A percentile compares a stretch with the other conserved stretches of the same genome.
phyloP scores from a whole-genome alignment of 2,329 filamentous ascomycete species.

The Seiridium cupressi region DNA sequence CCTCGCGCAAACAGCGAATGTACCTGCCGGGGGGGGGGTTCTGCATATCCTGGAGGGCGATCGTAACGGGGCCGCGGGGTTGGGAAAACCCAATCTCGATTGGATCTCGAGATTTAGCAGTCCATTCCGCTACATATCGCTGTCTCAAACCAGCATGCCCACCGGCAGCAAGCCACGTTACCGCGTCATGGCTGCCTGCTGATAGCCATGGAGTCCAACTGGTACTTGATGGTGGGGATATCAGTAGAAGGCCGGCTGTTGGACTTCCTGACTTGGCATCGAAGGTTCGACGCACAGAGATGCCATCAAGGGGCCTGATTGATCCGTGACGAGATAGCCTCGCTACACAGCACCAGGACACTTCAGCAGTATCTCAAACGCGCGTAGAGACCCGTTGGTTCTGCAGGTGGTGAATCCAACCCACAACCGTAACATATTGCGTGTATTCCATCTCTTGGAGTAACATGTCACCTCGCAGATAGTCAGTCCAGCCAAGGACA shows the following conservation, averaged over 20 bases:
- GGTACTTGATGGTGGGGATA: neutral
- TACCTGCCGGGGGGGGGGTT: neutral
- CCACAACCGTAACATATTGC: no score
- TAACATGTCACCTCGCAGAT: slow-evolving; percentile 3
- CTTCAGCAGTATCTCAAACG: neutral
- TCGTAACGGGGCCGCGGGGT: neutral
- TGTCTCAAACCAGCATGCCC: neutral
- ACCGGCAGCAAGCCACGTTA: neutral
- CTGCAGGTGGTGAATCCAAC: no score
- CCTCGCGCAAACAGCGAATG: neutral
- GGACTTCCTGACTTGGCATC: no score
- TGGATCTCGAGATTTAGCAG: slow-evolving; percentile 1
- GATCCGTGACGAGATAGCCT: neutral
- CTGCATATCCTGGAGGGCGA: neutral
- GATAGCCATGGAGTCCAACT: neutral
- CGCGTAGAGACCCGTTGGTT: no score
- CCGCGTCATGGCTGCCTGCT: neutral
- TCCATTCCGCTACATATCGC: neutral
- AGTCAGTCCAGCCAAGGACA: neutral
- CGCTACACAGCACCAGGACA: neutral
- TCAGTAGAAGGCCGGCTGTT: neutral
- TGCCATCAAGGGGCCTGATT: neutral
- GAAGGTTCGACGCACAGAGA: neutral
- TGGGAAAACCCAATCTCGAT: neutral
- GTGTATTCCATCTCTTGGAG: neutral